phyloP scores from a whole-genome alignment of 176 grass and related monocot genomes.

The Juncus effusus region DNA sequence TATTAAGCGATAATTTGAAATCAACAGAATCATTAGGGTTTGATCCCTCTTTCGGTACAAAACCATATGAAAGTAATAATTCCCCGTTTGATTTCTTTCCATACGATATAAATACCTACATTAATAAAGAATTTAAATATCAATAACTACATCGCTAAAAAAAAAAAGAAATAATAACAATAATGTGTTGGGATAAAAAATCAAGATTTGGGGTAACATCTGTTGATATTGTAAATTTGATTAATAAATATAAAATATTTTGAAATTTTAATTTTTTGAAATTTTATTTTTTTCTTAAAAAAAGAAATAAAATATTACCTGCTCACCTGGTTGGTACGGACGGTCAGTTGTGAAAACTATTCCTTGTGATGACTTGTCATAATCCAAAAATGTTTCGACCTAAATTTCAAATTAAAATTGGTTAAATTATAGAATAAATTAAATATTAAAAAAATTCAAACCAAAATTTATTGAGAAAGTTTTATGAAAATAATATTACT shows the following conservation, averaged over 20 bases:
- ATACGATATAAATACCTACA: conserved; percentile 94
- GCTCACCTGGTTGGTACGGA: conserved; percentile 97
- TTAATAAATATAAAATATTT: neutral
- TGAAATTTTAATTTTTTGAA: neutral
- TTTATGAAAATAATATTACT: conserved; percentile 43
- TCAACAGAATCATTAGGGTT: conserved; percentile 97
- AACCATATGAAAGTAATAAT: conserved; percentile 95
- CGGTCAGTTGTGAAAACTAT: conserved; percentile 88
- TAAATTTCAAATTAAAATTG: conserved; percentile 32
- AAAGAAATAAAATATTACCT: conserved; percentile 57
- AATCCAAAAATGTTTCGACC: conserved; percentile 97
- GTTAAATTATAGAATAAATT: conserved; percentile 3
- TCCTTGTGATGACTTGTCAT: conserved; percentile 78
- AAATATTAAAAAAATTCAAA: neutral
- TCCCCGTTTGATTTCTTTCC: conserved; percentile 95
- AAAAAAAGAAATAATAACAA: no score
- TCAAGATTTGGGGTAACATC: neutral
- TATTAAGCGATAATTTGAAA: conserved; percentile 62
- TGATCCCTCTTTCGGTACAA: conserved; percentile 90
- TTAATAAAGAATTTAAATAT: conserved; percentile 3
- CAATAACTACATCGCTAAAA: no score
- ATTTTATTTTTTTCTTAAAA: neutral
- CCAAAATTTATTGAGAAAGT: neutral
- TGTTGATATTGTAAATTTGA: neutral
- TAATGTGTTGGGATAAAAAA: no score